phyloP scores from a whole-genome alignment of 1,139 yeast species.

The Candida albicans region DNA sequence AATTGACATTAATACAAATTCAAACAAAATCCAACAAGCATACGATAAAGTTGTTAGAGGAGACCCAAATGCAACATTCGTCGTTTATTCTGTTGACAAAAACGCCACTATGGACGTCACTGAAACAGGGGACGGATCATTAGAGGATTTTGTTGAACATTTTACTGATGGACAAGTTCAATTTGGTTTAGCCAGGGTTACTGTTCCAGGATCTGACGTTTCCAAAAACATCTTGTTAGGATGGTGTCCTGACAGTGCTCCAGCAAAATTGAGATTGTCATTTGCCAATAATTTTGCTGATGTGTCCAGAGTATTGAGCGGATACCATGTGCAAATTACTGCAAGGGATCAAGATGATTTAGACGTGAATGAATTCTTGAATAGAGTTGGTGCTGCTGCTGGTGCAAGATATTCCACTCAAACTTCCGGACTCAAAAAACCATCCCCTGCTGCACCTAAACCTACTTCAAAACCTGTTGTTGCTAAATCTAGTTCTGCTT shows the following conservation, averaged over 20 bases:
- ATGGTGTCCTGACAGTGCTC: slow-evolving; percentile 92
- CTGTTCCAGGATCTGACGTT: slow-evolving; percentile 87
- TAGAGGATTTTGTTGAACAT: slow-evolving; percentile 75
- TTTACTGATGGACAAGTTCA: slow-evolving; percentile 89
- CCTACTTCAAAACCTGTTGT: slow-evolving; percentile 22
- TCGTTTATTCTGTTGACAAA: slow-evolving; percentile 62
- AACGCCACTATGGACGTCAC: slow-evolving; percentile 58
- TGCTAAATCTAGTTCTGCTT: slow-evolving; percentile 22
- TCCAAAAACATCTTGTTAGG: slow-evolving; percentile 82
- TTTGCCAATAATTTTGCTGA: slow-evolving; percentile 77
- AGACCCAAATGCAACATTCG: slow-evolving; percentile 55
- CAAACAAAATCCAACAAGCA: slow-evolving; percentile 59
- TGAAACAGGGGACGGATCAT: slow-evolving; percentile 60
- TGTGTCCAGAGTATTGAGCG: slow-evolving; percentile 65
- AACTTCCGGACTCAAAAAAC: slow-evolving; percentile 16
- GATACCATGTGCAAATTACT: slow-evolving; percentile 93
- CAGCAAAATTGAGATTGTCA: slow-evolving; percentile 69
- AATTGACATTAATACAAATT: slow-evolving; percentile 56
- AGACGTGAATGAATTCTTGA: slow-evolving; percentile 71
- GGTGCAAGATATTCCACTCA: slow-evolving; percentile 92
- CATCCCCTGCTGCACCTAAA: slow-evolving; percentile 12
- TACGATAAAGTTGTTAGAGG: slow-evolving; percentile 68
- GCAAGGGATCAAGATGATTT: slow-evolving; percentile 95
- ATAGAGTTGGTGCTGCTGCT: slow-evolving; percentile 84
- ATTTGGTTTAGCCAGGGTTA: slow-evolving; percentile 85